Percentiles rank a stretch among this genome's conserved stretches.
phyloP scores from a whole-genome alignment of 2,329 filamentous ascomycete genomes.

The Alternaria sp. region DNA sequence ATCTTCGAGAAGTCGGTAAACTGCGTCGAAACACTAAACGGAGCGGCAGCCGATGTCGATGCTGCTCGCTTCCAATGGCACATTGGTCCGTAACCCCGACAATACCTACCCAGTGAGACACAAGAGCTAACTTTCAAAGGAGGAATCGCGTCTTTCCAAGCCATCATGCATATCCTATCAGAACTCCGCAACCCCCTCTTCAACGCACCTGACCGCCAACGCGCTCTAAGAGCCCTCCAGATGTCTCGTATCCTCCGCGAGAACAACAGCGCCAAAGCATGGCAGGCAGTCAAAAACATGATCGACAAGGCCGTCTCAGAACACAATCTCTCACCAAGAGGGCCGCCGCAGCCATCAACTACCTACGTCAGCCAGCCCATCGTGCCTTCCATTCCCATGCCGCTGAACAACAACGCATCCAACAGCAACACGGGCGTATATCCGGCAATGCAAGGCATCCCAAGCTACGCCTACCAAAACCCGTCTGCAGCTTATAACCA shows the following conservation, averaged over 20 bases:
- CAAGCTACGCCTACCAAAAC: constrained; percentile 20
- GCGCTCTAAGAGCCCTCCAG: constrained; percentile 43
- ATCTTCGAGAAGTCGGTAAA: constrained; percentile 50
- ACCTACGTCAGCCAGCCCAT: constrained; percentile 19
- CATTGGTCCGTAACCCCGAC: constrained; percentile 31
- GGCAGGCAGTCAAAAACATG: constrained; percentile 47
- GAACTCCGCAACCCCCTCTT: constrained; percentile 48
- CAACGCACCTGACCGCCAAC: constrained; percentile 42
- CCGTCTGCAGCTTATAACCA: constrained; percentile 11
- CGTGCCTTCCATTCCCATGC: constrained; percentile 6
- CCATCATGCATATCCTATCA: constrained; percentile 49
- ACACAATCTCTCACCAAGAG: constrained; percentile 24
- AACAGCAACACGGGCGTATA: constrained; percentile 22
- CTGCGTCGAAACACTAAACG: constrained; percentile 46
- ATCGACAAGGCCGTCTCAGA: constrained; percentile 45
- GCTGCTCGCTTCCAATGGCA: constrained; percentile 49
- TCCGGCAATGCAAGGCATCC: constrained; percentile 19
- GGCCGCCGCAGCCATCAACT: constrained; percentile 21
- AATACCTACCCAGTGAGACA: not conserved
- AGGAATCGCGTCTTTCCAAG: constrained; percentile 44
- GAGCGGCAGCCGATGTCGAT: constrained; percentile 42
- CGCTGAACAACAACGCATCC: constrained; percentile 12
- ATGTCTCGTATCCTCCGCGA: constrained; percentile 41
- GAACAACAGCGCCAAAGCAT: constrained; percentile 44
- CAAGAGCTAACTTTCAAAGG: constrained; percentile 24